phyloP scores from a whole-genome alignment of 2,329 filamentous ascomycete species.

The Arthroderma sp. region DNA sequence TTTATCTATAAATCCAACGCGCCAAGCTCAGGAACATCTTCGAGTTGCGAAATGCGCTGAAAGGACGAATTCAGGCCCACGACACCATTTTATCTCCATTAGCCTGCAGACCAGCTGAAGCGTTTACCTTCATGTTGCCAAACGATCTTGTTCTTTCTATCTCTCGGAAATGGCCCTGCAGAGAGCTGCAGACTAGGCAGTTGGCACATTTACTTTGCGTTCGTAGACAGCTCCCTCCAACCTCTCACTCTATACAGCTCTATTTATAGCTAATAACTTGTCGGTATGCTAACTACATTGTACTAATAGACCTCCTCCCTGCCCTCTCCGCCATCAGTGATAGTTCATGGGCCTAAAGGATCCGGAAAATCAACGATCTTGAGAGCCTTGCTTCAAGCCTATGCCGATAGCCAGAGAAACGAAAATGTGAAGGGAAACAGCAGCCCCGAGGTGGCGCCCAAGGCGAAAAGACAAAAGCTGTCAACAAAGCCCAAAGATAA shows the following conservation, averaged over 20 bases:
- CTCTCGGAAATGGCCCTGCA: conserved; percentile 33
- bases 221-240: conserved; percentile 13
- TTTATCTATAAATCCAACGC: not conserved
- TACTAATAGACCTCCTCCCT: conserved; percentile 26
- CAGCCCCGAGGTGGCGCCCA: not conserved
- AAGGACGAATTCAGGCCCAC: not conserved
- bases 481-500: not conserved
- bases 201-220: conserved; percentile 33
- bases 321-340: conserved; percentile 60
- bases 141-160: conserved; percentile 25
- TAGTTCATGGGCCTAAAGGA: conserved; percentile 72
- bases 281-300: not conserved
- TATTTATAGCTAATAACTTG: not conserved
- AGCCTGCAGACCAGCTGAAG: not conserved
- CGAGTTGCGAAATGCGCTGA: not conserved
- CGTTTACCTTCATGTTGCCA: conserved; percentile 20
- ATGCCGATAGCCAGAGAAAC: conserved; percentile 26
- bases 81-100: not conserved
- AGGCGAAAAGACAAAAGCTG: conserved; percentile 1
- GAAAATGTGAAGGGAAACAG: not conserved
- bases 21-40: not conserved
- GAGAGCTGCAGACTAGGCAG: conserved; percentile 32
- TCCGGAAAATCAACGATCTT: conserved; percentile 74
- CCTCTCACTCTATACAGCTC: not conserved
- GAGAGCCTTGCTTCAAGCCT: conserved; percentile 49